These are phyloP conservation scores for Plectosphaerella cucumerina DNA, from an alignment of 2,329 filamentous ascomycete species.

Conservation along the genomic window DNA sequence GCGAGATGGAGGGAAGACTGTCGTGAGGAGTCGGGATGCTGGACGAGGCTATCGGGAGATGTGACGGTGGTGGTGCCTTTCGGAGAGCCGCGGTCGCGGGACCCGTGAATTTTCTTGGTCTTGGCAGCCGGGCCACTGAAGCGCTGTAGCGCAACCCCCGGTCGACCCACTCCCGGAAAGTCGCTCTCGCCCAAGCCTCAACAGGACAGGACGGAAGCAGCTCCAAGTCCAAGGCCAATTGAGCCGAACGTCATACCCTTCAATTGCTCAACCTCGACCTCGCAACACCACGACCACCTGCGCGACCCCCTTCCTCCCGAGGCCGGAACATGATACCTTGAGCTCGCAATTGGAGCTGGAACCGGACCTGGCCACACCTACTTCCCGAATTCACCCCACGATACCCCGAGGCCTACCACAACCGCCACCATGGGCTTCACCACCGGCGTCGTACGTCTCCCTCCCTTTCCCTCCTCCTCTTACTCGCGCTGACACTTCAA, in stretches of 20 bases:
- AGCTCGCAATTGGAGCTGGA: neutral
- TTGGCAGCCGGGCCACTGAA: neutral
- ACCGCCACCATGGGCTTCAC: conserved; percentile 62
- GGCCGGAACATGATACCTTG: conserved; percentile 10
- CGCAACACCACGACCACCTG: conserved; percentile 1
- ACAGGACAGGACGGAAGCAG: too few species aligned
- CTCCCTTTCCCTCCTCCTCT: neutral
- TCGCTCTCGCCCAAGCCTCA: neutral
- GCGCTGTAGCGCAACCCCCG: neutral
- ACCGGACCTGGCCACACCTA: neutral
- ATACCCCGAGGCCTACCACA: conserved; percentile 18
- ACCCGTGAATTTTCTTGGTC: conserved; percentile 4
- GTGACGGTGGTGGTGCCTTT: neutral
- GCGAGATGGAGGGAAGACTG: neutral
- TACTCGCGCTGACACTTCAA: neutral
- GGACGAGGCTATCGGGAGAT: neutral
- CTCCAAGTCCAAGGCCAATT: neutral
- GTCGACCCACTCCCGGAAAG: conserved; percentile 1
- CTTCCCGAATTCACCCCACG: conserved; percentile 15
- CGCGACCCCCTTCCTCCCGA: conserved; percentile 4
- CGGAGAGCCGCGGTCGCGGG: neutral
- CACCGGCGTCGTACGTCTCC: conserved; percentile 64
- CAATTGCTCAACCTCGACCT: neutral
- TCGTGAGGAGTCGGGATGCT: conserved; percentile 3
- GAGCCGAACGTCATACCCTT: neutral